These are phyloP conservation scores for Oidium heveae DNA, from an alignment of 2,329 filamentous ascomycete species.

Conservation along the genomic window DNA sequence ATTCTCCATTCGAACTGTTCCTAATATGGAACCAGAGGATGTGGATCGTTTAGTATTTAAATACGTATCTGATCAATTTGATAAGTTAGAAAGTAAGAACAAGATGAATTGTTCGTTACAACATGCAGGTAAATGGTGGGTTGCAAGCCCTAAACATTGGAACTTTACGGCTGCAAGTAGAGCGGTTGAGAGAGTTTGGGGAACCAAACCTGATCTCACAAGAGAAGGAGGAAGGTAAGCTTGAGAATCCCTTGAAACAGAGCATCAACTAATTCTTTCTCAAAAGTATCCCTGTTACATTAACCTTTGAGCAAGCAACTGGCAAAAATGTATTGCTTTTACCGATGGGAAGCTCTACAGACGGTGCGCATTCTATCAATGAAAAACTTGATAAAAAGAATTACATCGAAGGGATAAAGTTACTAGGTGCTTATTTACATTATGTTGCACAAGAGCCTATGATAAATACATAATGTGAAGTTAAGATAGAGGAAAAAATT, in stretches of 20 bases:
- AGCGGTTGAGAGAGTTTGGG: constrained; percentile 90
- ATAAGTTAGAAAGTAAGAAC: constrained; percentile 81
- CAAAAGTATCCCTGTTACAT: constrained; percentile 68
- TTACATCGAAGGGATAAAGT: constrained; percentile 94
- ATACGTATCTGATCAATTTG: constrained; percentile 63
- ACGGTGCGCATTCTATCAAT: constrained; percentile 92
- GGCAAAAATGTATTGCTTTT: constrained; percentile 91
- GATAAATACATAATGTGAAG: not conserved
- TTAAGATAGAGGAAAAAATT: no score
- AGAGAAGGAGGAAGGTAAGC: constrained; percentile 70
- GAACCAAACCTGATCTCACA: constrained; percentile 80
- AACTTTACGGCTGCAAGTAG: constrained; percentile 89
- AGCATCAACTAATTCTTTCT: not conserved
- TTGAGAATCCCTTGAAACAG: not conserved
- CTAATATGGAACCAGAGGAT: constrained; percentile 81
- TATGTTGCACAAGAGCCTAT: constrained; percentile 80
- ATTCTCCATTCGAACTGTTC: constrained; percentile 93
- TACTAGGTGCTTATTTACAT: constrained; percentile 83
- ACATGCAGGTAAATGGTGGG: constrained; percentile 97
- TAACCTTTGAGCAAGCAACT: constrained; percentile 92
- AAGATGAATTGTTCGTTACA: constrained; percentile 55
- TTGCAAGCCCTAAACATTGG: constrained; percentile 92
- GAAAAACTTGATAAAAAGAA: constrained; percentile 94
- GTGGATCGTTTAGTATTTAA: constrained; percentile 71
- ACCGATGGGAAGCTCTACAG: constrained; percentile 92